Conservation (phyloP, 75 land plant genomes). For the Selaginella tamariscina region DNA sequence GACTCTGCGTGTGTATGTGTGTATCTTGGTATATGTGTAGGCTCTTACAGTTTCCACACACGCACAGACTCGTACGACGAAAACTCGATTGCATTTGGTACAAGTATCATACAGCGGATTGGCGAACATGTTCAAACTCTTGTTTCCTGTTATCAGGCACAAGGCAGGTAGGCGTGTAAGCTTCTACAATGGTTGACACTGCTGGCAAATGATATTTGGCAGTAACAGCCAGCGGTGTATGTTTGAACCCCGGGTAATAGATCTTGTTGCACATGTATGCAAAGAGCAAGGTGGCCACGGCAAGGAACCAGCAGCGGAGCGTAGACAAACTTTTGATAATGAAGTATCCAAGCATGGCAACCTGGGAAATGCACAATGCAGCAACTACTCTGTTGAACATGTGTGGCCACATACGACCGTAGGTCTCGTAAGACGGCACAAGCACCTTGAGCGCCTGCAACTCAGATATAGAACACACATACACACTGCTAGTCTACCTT, state of each 20-base stretch:
- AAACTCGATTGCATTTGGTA: too few relatives aligned
- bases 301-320: slow-evolving; percentile 40
- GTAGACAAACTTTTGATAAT: slow-evolving; percentile 34
- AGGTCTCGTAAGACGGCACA: slow-evolving; percentile 70
- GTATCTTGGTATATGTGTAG: too few relatives aligned
- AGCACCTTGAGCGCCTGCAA: slow-evolving; percentile 70
- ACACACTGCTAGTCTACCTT: neutral
- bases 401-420: slow-evolving; percentile 95
- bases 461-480: neutral
- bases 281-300: slow-evolving; percentile 41
- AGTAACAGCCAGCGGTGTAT: slow-evolving; percentile 50
- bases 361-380: slow-evolving; percentile 53
- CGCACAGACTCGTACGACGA: too few relatives aligned
- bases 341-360: slow-evolving; percentile 80
- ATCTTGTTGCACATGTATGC: slow-evolving; percentile 34
- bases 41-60: too few relatives aligned
- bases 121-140: too few relatives aligned
- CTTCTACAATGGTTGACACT: slow-evolving; percentile 32
- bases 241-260: slow-evolving; percentile 43
- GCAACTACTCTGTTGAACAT: slow-evolving; percentile 51
- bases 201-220: slow-evolving; percentile 41
- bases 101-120: too few relatives aligned
- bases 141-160: too few relatives aligned
- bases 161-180: slow-evolving; percentile 58
- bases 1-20: too few relatives aligned